Base-by-base conservation (phyloP, 2,329 filamentous ascomycete species). In the Neonectria sp. region DNA sequence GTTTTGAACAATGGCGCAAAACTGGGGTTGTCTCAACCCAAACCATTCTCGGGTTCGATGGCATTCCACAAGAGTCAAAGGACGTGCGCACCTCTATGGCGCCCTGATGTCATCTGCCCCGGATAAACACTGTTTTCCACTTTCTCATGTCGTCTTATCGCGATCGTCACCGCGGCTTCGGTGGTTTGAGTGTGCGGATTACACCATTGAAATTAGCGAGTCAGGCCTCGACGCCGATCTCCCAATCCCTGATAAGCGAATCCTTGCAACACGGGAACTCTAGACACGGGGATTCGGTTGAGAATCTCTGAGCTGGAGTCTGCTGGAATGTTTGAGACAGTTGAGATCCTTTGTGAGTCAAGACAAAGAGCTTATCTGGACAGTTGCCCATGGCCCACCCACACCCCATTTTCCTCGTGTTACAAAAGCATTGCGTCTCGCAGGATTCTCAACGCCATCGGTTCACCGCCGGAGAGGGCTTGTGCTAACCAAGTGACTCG, bases 281-380 rank as follows among this genome's bases (percentile, higher is more conserved):
- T 24, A 24, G 7, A 27, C n/a, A 48, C 7, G 15, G 33, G 15
- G 27, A n/a, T 48, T 43, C 29, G 33, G 31, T 37, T 37, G 51
- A 56, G 53, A 56, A 33, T 25, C 55, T 40, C 46, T 52, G 45
- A 37, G 46, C 53, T 27, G 45, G 53, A 52, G 33, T 13, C 55
- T 31, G 49, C 33, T 55, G 43, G n/a, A 48, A 49, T 53, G 49
- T 49, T 48, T 65, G 45, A 65, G 63, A 65, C 63, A 61, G 51
- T 56, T 60, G 52, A 46, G 45, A 33, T 40, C 27, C 37, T 27
- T 48, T 25, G 43, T 48, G 57, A 56, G 45, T 61, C 43, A 37
- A 65, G 45, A 57, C 63, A 64, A 25, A 51, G 25, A 45, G 49
- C 45, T 61, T 65, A 57, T 57, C 57, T 59, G 33, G 35, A 45